Percentiles rank a stretch among this genome's conserved stretches.
These are phyloP conservation scores for Thelephora aurantiotincta DNA, from an alignment of 768 basidiomycete species.

Conservation along the genomic window DNA sequence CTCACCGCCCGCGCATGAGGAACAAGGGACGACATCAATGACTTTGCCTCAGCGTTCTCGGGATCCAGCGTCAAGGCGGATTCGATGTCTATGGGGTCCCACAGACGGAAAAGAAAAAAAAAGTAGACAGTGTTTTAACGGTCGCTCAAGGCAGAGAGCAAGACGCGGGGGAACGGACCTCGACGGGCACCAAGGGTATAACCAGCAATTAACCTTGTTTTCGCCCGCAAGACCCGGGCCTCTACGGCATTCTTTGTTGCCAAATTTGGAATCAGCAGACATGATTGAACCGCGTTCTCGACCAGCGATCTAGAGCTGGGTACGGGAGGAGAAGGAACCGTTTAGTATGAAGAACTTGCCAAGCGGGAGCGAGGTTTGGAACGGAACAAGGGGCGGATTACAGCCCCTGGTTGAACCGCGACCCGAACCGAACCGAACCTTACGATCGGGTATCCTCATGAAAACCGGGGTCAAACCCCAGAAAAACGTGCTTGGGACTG, in stretches of 20 bases:
- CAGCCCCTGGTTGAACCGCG: no score
- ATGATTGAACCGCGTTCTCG: conserved; percentile 66
- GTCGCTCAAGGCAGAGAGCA: conserved; percentile 8
- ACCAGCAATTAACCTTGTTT: conserved; percentile 46
- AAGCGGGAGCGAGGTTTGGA: no score
- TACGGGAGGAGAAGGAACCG: conserved; percentile 4
- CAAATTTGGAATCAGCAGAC: conserved; percentile 41
- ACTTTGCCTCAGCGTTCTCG: conserved; percentile 54
- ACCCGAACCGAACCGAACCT: no score
- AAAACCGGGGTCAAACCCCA: neutral
- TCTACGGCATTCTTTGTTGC: conserved; percentile 37
- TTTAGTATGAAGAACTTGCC: conserved; percentile 2
- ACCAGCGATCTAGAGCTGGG: conserved; percentile 42
- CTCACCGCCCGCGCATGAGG: conserved; percentile 44
- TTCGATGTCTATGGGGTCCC: conserved; percentile 36
- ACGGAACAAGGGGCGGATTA: no score
- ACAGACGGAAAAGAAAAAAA: conserved; percentile 1
- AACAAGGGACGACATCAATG: conserved; percentile 39
- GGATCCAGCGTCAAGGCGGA: conserved; percentile 48
- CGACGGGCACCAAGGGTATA: conserved; percentile 49
- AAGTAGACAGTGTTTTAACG: conserved; percentile 5
- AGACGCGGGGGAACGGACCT: conserved; percentile 25
- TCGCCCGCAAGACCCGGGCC: conserved; percentile 54
- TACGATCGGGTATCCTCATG: no score
- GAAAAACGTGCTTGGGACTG: conserved; percentile 1